These are phyloP conservation scores for Solanum lycopersicoides DNA, from an alignment of 257 asterid species.

Conservation along the genomic window DNA sequence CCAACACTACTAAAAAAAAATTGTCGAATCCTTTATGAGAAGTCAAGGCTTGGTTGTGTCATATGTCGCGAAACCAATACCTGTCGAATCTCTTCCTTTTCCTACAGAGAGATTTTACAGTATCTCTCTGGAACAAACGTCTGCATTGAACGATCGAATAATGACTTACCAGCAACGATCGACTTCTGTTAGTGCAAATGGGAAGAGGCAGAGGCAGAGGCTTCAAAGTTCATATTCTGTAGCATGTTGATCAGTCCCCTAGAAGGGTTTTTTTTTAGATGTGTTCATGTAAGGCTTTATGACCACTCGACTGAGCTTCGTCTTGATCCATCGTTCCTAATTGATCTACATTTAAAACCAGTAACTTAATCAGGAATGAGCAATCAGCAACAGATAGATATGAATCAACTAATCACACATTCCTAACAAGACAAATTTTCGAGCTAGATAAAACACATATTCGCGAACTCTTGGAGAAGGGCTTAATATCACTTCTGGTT, in stretches of 20 bases:
- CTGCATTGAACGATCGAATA: neutral
- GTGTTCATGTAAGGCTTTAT: constrained; percentile 62
- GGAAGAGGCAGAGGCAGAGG: neutral
- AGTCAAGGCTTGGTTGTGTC: constrained; percentile 67
- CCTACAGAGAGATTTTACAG: neutral
- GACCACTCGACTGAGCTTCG: constrained; percentile 73
- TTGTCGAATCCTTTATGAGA: neutral
- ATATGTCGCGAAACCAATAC: constrained; percentile 70
- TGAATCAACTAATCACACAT: neutral
- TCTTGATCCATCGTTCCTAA: constrained; percentile 82
- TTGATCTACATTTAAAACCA: constrained; percentile 32
- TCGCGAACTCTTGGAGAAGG: neutral
- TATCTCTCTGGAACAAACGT: neutral
- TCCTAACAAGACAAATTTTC: neutral
- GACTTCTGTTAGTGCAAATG: neutral
- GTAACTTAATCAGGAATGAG: neutral
- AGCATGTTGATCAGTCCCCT: constrained; percentile 23
- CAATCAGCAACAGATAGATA: neutral
- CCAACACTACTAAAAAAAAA: neutral
- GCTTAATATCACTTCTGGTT: neutral
- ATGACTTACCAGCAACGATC: neutral
- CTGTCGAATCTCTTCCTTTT: constrained; percentile 1
- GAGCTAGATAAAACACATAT: neutral
- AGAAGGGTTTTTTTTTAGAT: constrained; percentile 36
- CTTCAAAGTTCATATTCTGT: neutral